Percentiles rank a stretch among this genome's conserved stretches.
phyloP scores from a whole-genome alignment of 1,284 basidiomycete species.

The Malassezia cuniculi region DNA sequence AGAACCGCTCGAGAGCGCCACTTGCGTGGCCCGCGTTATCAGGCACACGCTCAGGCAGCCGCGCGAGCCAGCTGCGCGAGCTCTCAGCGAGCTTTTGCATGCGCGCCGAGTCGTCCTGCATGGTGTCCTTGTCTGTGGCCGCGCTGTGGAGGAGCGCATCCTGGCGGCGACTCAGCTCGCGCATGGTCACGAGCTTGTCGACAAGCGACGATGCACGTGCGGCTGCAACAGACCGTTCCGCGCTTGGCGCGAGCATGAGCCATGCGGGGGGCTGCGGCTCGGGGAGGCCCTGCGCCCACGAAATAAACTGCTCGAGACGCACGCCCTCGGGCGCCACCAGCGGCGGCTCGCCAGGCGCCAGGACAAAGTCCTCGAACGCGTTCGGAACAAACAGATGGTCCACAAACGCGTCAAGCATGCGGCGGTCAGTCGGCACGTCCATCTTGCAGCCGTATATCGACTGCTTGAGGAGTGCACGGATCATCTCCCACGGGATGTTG shows the following conservation, averaged over 20 bases:
- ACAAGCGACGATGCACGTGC: conserved; percentile 27
- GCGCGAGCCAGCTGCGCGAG: not conserved
- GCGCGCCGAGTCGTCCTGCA: not conserved
- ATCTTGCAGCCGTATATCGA: conserved; percentile 42
- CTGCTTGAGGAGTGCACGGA: conserved; percentile 37
- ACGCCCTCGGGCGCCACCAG: conserved; percentile 37
- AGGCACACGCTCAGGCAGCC: not conserved
- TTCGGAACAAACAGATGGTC: conserved; percentile 36
- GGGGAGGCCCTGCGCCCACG: conserved; percentile 36
- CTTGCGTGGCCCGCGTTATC: not conserved
- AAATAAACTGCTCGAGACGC: conserved; percentile 35
- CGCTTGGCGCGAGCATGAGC: conserved; percentile 38
- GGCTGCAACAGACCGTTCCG: conserved; percentile 39
- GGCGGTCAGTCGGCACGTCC: conserved; percentile 37
- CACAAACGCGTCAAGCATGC: conserved; percentile 39
- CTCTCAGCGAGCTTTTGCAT: not conserved
- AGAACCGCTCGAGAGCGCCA: conserved; percentile 30
- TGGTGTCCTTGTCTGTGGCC: not conserved
- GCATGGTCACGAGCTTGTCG: conserved; percentile 35
- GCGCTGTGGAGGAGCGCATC: conserved; percentile 15
- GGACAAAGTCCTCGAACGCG: conserved; percentile 36
- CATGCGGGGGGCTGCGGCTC: conserved; percentile 43
- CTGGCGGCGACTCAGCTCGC: conserved; percentile 35
- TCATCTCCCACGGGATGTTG: conserved; percentile 37
- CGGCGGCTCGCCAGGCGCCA: conserved; percentile 29